Evolutionary conservation across 331 rosid species (phyloP).

Genomic region (Rosa hybrid): DNA sequence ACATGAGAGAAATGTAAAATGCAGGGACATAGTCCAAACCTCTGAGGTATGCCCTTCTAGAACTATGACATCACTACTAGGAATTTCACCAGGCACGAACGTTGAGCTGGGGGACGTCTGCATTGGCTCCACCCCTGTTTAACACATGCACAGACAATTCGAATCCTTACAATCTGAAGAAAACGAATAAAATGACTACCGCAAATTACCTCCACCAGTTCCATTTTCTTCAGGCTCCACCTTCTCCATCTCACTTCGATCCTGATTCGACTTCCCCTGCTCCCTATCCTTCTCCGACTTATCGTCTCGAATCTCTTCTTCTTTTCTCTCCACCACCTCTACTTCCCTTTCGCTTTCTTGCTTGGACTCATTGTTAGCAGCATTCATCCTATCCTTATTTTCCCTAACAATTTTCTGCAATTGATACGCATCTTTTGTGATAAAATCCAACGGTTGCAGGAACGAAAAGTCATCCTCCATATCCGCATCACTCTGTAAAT

Average conservation of each 20-base stretch:
- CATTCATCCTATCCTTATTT: conserved; percentile 50
- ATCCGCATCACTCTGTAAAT: conserved; percentile 85
- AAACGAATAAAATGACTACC: not conserved
- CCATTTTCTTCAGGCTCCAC: conserved; percentile 64
- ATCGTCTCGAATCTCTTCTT: conserved; percentile 38
- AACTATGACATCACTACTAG: conserved; percentile 69
- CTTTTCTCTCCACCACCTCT: conserved; percentile 56
- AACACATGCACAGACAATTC: conserved; percentile 22
- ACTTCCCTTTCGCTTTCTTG: conserved; percentile 60
- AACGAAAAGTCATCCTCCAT: conserved; percentile 90
- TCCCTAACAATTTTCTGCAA: conserved; percentile 74
- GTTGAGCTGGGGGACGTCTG: conserved; percentile 62
- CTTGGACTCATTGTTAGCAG: conserved; percentile 42
- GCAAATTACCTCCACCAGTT: conserved; percentile 51
- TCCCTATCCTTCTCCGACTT: conserved; percentile 47
- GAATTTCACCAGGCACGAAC: conserved; percentile 60
- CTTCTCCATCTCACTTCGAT: conserved; percentile 45
- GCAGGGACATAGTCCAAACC: conserved; percentile 48
- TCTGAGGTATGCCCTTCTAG: conserved; percentile 96
- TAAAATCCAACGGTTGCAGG: conserved; percentile 92
- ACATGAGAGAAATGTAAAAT: conserved; percentile 1
- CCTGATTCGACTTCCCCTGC: conserved; percentile 44
- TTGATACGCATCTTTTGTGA: conserved; percentile 84
- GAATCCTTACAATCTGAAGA: not conserved
- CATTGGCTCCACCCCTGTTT: conserved; percentile 78